These are phyloP conservation scores for Penicillium sp. DNA, from an alignment of 2,329 filamentous ascomycete species.

Conservation along the genomic window DNA sequence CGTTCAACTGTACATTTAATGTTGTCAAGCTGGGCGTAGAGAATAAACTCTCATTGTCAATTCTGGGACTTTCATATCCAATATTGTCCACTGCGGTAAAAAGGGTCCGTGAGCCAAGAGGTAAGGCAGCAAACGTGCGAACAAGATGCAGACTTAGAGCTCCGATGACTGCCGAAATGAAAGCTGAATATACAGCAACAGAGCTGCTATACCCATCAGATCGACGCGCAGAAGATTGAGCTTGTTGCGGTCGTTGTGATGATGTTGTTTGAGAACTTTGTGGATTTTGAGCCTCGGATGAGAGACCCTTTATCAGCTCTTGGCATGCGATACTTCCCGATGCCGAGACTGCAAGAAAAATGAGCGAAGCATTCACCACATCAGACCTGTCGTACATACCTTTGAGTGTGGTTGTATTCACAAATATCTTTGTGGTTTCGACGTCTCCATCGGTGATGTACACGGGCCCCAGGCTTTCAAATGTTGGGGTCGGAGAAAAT, in stretches of 20 bases:
- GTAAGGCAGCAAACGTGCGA: constrained; percentile 41
- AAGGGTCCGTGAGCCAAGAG: constrained; percentile 46
- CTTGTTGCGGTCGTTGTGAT: constrained; percentile 32
- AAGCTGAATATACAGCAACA: constrained; percentile 44
- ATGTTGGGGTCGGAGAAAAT: constrained; percentile 45
- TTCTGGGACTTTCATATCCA: constrained; percentile 34
- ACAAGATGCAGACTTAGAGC: constrained; percentile 43
- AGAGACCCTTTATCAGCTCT: constrained; percentile 43
- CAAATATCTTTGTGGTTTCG: constrained; percentile 35
- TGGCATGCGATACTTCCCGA: constrained; percentile 40
- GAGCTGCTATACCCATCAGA: constrained; percentile 38
- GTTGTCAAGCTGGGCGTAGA: constrained; percentile 40
- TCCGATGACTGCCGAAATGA: constrained; percentile 46
- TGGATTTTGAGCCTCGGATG: constrained; percentile 34
- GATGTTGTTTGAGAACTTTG: constrained; percentile 25
- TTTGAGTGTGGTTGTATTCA: constrained; percentile 40
- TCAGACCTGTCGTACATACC: constrained; percentile 24
- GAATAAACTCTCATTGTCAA: constrained; percentile 32
- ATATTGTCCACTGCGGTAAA: constrained; percentile 41
- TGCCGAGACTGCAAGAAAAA: constrained; percentile 35
- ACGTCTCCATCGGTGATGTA: constrained; percentile 30
- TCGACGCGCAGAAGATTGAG: constrained; percentile 31
- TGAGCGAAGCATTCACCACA: constrained; percentile 8
- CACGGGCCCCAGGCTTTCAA: constrained; percentile 39
- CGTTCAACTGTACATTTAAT: constrained; percentile 43